Conservation (phyloP, 148 eudicot genomes). For the Amaranthus cruentus region DNA sequence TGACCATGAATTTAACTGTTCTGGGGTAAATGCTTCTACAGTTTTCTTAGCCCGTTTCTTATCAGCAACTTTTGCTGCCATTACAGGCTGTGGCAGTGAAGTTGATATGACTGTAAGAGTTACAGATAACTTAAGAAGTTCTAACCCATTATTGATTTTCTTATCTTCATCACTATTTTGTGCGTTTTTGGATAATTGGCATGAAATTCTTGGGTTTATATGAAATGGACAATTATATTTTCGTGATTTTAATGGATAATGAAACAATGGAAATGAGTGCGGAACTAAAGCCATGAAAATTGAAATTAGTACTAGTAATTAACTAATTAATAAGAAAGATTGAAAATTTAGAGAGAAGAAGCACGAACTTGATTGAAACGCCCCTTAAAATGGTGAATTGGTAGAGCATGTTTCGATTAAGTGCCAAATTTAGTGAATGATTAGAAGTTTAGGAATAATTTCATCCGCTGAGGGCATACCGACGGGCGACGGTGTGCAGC, state of each 20-base stretch:
- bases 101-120: conserved; percentile 71
- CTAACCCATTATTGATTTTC: conserved; percentile 18
- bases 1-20: conserved; percentile 62
- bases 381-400: background rate
- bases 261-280: conserved; percentile 30
- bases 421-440: background rate
- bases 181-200: conserved; percentile 26
- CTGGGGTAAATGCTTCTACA: conserved; percentile 48
- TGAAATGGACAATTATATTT: conserved; percentile 17
- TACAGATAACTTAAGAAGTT: conserved; percentile 48
- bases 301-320: conserved; percentile 8
- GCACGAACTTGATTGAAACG: conserved; percentile 21
- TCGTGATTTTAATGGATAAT: conserved; percentile 26
- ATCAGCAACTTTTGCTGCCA: conserved; percentile 59
- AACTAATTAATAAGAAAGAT: conserved; percentile 9
- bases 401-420: conserved; percentile 4
- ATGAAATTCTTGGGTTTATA: conserved; percentile 29
- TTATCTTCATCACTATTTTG: conserved; percentile 33
- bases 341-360: conserved; percentile 8
- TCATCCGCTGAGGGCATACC: background rate
- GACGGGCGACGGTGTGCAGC: no score
- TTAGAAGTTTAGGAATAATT: conserved; percentile 1
- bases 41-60: conserved; percentile 53
- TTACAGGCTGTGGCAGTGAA: conserved; percentile 47
- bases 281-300: conserved; percentile 32